Percentiles rank a stretch among this genome's conserved stretches.
phyloP scores from a whole-genome alignment of 805 yeast species.

The Candida coquimbonensis region DNA sequence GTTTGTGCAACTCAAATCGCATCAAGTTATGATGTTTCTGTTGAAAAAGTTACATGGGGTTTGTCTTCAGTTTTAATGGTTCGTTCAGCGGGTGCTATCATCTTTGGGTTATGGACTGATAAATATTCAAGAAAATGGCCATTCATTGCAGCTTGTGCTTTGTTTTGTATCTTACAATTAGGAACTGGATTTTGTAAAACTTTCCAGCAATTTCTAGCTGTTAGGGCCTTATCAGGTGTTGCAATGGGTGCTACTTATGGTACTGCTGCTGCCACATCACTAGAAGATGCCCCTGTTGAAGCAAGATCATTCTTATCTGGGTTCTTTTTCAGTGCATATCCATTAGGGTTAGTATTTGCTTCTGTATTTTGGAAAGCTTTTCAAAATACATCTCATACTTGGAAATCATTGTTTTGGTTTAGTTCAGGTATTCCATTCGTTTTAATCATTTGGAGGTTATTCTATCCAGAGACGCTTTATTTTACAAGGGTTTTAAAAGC shows the following conservation, averaged over 20 bases:
- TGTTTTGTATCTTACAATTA: slow-evolving; percentile 50
- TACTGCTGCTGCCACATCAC: slow-evolving; percentile 36
- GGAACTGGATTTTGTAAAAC: slow-evolving; percentile 59
- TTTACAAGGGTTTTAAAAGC: slow-evolving; percentile 31
- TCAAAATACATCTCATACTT: slow-evolving; percentile 39
- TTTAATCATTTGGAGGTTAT: slow-evolving; percentile 49
- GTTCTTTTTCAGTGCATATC: slow-evolving; percentile 48
- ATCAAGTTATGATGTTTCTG: slow-evolving; percentile 35
- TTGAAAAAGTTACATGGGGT: slow-evolving; percentile 62
- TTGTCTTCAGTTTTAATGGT: slow-evolving; percentile 69
- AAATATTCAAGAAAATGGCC: slow-evolving; percentile 64
- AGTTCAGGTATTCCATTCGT: slow-evolving; percentile 56
- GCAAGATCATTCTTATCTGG: slow-evolving; percentile 64
- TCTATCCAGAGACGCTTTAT: slow-evolving; percentile 55
- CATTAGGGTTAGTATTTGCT: slow-evolving; percentile 59
- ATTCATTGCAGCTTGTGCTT: slow-evolving; percentile 42
- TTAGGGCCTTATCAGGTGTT: slow-evolving; percentile 54
- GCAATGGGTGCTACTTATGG: slow-evolving; percentile 48
- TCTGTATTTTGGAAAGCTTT: slow-evolving; percentile 60
- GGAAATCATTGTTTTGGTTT: slow-evolving; percentile 73
- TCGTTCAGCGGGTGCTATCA: slow-evolving; percentile 62
- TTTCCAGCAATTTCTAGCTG: slow-evolving; percentile 52
- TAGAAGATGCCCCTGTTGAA: slow-evolving; percentile 56
- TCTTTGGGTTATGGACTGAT: slow-evolving; percentile 59
- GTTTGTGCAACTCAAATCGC: slow-evolving; percentile 49